phyloP scores from a whole-genome alignment of 352 stramenopile genomes.

The Phytopythium boreale region DNA sequence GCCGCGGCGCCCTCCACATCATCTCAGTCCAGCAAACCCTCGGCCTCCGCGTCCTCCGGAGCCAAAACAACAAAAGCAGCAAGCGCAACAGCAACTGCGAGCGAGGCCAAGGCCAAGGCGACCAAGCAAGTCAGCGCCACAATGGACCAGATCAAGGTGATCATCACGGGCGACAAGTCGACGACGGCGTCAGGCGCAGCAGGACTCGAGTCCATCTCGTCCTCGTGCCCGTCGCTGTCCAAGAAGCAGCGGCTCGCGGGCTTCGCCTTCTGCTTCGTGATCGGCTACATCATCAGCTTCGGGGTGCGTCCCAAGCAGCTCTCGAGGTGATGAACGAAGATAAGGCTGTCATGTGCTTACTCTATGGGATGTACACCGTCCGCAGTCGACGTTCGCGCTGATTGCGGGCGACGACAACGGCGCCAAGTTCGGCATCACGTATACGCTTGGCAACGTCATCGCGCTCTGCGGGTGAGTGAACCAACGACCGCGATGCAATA shows the following conservation, averaged over 20 bases:
- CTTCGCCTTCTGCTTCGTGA: slow-evolving; percentile 73
- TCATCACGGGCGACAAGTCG: slow-evolving; percentile 60
- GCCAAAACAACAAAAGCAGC: not conserved
- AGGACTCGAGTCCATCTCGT: slow-evolving; percentile 37
- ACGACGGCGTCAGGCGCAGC: slow-evolving; percentile 12
- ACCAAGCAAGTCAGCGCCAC: slow-evolving; percentile 2
- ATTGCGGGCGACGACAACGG: slow-evolving; percentile 62
- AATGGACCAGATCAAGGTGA: slow-evolving; percentile 81
- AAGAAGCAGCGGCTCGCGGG: slow-evolving; percentile 67
- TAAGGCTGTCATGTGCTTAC: not conserved
- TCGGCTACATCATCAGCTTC: slow-evolving; percentile 84
- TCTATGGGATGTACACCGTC: not conserved
- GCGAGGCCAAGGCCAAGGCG: slow-evolving; percentile 4
- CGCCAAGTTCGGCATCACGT: slow-evolving; percentile 79
- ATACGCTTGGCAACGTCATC: slow-evolving; percentile 82
- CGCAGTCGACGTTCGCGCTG: slow-evolving; percentile 78
- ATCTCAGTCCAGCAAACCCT: not conserved
- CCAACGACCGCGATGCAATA: not conserved
- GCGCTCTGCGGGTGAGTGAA: slow-evolving; percentile 70
- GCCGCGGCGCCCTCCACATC: not conserved
- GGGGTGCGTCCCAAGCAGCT: slow-evolving; percentile 31
- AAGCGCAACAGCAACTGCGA: not conserved
- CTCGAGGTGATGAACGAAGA: not conserved
- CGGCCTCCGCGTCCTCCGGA: not conserved
- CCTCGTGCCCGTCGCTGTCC: slow-evolving; percentile 62